Evolutionary conservation across 164 flowering plant genomes (phyloP), one percentile per base, ranked within the genome.

Genomic region (Liquidambar formosana): DNA sequence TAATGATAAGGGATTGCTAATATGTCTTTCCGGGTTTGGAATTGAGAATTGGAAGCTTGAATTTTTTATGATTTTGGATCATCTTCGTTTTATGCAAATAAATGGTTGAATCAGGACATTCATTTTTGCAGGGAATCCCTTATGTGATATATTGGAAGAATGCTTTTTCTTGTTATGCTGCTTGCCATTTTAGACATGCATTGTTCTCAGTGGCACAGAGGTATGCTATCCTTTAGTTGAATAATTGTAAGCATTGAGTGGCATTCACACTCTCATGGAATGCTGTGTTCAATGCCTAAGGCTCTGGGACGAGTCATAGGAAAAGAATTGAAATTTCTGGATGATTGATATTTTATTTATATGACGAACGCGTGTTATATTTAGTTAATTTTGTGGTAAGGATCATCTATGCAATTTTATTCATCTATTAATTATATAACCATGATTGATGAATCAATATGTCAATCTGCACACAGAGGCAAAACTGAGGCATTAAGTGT

Each of bases 161-260:
- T 47, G 56, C 64, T 58, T 47, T 68, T 60, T 68, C 71, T 18
- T 18, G 47, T 60, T 60, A 68, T 48, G 71, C 46, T 58, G 71
- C 71, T 47, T 68, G 58, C 65, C 71, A 68, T 62, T 68, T 68
- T 48, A 57, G 71, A 41, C 86, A 87, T 66, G 94, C 96, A 44
- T 78, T 94, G 23, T 75, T 94, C 10, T 91, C 96, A 21, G 93
- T 85, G 46, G 69, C 90, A 26, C 92, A 85, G 75, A 91, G 97
- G 98, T 94, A 85, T 56, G 12, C 28, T 61, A 15, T 26, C 6
- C 25, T 58, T n/a, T 64, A 13, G 12, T 41, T 53, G 45, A n/a
- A 52, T 5, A 18, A 21, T 21, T 48, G 26, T 54, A 66, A 66
- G 62, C 15, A 11, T 60, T 11, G 49, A 46, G 49, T 61, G 64